Evolutionary conservation across 768 basidiomycete genomes (phyloP).

Genomic region (Lenzites betulinus): DNA sequence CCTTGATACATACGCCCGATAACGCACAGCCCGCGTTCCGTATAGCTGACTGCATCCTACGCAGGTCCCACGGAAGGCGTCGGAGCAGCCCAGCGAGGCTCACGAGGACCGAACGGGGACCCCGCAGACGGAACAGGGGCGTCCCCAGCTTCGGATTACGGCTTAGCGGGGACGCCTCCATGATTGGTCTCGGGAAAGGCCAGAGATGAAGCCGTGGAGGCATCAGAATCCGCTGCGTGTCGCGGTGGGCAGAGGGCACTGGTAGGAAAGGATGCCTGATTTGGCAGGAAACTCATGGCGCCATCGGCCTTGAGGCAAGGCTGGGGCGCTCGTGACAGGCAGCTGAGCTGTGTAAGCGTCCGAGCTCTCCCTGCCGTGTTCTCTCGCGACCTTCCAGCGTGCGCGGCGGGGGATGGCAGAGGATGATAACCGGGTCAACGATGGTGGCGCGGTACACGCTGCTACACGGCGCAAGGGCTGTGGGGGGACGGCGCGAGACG

Average conservation of each 20-base stretch:
- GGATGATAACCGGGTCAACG: constrained; percentile 16
- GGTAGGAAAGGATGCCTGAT: constrained; percentile 13
- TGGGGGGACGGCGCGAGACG: constrained; percentile 4
- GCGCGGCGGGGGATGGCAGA: background rate
- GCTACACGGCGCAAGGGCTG: constrained; percentile 6
- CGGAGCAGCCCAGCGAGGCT: background rate
- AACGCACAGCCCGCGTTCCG: too few relatives aligned
- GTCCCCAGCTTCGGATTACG: constrained; percentile 5
- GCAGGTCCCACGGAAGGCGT: too few relatives aligned
- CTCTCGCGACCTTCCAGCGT: constrained; percentile 2
- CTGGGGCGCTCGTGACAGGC: constrained; percentile 20
- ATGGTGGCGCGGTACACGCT: constrained; percentile 19
- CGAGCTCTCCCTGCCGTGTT: constrained; percentile 3
- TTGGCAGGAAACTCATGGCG: constrained; percentile 18
- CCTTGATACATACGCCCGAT: too few relatives aligned
- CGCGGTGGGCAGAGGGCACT: constrained; percentile 26
- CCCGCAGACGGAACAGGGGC: background rate
- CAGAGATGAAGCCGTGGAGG: constrained; percentile 10
- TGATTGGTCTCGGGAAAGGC: constrained; percentile 18
- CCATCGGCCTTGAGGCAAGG: constrained; percentile 26
- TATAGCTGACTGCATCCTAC: too few relatives aligned
- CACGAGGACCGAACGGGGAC: background rate
- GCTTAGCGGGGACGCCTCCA: constrained; percentile 9
- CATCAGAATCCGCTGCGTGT: constrained; percentile 19
- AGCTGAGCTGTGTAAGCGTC: constrained; percentile 18